Evolutionary conservation across 306 rosid species (phyloP).

Genomic region (Luffa acutangula): DNA sequence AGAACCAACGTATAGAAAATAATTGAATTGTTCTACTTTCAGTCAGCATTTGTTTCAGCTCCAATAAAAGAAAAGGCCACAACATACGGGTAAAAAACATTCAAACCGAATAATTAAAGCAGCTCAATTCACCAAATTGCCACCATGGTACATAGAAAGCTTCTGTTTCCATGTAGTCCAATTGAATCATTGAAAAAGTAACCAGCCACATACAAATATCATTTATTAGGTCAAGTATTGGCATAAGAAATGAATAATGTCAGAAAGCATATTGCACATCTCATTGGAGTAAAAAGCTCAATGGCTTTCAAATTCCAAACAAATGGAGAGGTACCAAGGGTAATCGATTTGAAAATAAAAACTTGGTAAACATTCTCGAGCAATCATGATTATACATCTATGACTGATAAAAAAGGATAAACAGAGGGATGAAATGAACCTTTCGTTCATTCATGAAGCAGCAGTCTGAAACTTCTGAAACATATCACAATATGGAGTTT

Average conservation of each 20-base stretch:
- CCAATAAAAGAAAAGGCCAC: background rate
- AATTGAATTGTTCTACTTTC: background rate
- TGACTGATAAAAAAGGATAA: conserved; percentile 13
- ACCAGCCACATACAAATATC: background rate
- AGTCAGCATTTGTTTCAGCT: background rate
- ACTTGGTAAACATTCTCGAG: background rate
- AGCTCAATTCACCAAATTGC: background rate
- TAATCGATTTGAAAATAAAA: background rate
- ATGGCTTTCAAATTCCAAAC: background rate
- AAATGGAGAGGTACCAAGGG: background rate
- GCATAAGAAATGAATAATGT: background rate
- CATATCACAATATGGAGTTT: conserved; percentile 86
- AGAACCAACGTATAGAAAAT: background rate
- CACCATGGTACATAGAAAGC: background rate
- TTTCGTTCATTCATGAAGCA: conserved; percentile 28
- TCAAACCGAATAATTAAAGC: background rate
- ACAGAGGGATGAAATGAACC: conserved; percentile 19
- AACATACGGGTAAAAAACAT: background rate
- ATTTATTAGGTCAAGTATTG: background rate
- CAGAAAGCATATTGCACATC: background rate
- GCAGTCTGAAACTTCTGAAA: conserved; percentile 39
- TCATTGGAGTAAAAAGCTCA: background rate
- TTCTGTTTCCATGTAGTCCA: background rate
- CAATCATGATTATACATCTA: conserved; percentile 2
- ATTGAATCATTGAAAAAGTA: background rate